Conservation (phyloP, 108 stramenopile species). For the Skeletonema tropicum region DNA sequence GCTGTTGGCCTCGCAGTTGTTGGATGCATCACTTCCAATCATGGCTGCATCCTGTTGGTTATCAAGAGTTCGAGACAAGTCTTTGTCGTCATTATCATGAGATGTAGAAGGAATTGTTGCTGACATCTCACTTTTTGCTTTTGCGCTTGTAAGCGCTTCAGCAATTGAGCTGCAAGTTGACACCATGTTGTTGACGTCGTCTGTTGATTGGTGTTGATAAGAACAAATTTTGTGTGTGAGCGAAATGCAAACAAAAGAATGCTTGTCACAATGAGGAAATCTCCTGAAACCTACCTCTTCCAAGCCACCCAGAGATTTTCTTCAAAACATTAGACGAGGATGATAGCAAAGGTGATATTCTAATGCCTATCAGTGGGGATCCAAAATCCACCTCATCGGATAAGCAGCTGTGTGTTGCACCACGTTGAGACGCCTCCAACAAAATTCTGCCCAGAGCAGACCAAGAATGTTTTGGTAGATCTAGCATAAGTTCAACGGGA, state of each 20-base stretch:
- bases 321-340: conserved; percentile 57
- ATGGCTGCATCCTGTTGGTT: not conserved
- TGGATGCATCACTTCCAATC: not conserved
- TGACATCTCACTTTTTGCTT: not conserved
- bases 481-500: conserved; percentile 44
- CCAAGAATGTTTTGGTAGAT: conserved; percentile 85
- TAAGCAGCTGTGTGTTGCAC: conserved; percentile 44
- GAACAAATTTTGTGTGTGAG: not conserved
- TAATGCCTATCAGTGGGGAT: conserved; percentile 63
- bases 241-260: not conserved
- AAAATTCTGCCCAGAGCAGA: conserved; percentile 71
- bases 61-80: not conserved
- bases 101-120: not conserved
- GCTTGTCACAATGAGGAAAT: conserved; percentile 24
- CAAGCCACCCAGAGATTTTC: conserved; percentile 64
- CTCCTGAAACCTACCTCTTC: conserved; percentile 33
- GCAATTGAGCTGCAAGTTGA: not conserved
- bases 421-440: conserved; percentile 66
- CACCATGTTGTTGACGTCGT: not conserved
- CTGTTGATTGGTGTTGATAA: not conserved
- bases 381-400: conserved; percentile 46
- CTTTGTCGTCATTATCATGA: not conserved
- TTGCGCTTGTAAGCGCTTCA: not conserved
- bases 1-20: not conserved
- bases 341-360: conserved; percentile 65